These are phyloP conservation scores for Irpex lacteus DNA, from an alignment of 1,284 basidiomycete species.

Conservation along the genomic window DNA sequence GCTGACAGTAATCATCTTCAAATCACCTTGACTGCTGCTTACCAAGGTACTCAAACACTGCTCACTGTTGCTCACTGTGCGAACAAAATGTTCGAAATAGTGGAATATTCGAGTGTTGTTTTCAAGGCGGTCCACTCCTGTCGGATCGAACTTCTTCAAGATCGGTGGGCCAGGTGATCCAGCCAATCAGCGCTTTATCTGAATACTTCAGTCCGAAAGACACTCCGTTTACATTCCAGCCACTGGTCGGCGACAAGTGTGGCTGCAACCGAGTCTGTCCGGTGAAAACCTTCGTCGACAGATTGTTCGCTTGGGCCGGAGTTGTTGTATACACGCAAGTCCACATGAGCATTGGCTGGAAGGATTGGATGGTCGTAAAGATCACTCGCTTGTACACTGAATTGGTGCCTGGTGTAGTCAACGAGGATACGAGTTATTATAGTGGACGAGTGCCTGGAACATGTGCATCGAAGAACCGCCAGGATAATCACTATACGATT, in stretches of 20 bases:
- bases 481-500: background rate
- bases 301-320: background rate
- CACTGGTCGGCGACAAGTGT: background rate
- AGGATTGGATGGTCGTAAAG: background rate
- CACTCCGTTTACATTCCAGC: background rate
- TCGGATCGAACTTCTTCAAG: background rate
- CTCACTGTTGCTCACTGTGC: background rate
- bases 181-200: background rate
- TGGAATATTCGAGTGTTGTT: background rate
- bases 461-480: too few relatives aligned
- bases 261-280: background rate
- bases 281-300: background rate
- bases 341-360: background rate
- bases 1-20: background rate
- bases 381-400: background rate
- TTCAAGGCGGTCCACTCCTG: background rate
- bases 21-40: background rate
- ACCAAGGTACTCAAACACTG: background rate
- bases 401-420: too few relatives aligned
- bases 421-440: too few relatives aligned
- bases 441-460: too few relatives aligned
- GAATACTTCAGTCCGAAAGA: background rate
- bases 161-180: background rate
- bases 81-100: background rate
- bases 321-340: background rate